Conservation (phyloP, 2,329 filamentous ascomycete genomes). For the Penicillium sclerotigenum region DNA sequence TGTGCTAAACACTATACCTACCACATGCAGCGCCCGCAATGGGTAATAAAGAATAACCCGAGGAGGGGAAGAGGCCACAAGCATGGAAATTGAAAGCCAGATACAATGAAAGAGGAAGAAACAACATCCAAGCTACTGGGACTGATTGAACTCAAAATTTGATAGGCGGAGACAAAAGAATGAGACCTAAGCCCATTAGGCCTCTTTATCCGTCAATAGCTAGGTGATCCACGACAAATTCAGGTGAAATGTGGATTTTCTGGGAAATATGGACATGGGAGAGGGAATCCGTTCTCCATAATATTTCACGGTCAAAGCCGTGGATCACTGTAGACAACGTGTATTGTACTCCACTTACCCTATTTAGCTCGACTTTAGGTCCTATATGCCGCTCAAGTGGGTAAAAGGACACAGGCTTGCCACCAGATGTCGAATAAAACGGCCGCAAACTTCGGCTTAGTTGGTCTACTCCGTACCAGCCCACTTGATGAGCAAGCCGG, state of each 20-base stretch:
- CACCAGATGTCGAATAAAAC: background rate
- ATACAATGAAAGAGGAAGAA: background rate
- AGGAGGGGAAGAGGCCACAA: background rate
- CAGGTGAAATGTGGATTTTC: background rate
- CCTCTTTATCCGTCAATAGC: background rate
- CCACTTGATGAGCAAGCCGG: background rate
- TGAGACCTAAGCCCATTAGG: background rate
- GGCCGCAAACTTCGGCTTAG: background rate
- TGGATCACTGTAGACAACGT: background rate
- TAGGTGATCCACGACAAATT: background rate
- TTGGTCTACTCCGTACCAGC: background rate
- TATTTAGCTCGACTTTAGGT: background rate
- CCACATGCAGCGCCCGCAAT: background rate
- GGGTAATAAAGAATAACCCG: background rate
- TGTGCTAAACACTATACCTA: background rate
- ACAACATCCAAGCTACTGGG: background rate
- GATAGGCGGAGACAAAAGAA: background rate
- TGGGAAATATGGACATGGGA: background rate
- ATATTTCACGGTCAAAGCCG: background rate
- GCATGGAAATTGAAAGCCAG: background rate
- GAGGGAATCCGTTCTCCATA: background rate
- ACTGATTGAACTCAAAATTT: constrained; percentile 3
- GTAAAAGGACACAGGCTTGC: background rate
- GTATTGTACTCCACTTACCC: background rate
- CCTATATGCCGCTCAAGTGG: background rate